Conservation (phyloP, 768 basidiomycete species). For the Pulveroboletus ravenelii region DNA sequence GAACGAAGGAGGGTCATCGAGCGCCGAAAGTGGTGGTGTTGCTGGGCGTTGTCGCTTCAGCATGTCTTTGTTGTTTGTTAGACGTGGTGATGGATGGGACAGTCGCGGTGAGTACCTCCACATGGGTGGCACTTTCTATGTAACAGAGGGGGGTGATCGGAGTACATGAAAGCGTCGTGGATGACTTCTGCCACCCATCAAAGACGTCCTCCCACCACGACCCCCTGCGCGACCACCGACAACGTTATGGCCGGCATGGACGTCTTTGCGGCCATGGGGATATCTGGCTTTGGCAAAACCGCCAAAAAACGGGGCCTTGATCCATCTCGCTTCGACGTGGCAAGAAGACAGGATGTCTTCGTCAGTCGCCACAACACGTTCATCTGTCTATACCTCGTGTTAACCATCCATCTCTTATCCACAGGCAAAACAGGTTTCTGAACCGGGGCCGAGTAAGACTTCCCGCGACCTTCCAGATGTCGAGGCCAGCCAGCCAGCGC, state of each 20-base stretch:
- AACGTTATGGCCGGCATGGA: constrained; percentile 55
- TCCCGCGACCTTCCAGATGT: constrained; percentile 14
- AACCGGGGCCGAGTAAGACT: constrained; percentile 15
- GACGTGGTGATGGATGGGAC: constrained; percentile 1
- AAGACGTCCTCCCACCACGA: neutral
- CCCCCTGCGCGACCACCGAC: constrained; percentile 2
- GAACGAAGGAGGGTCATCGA: constrained; percentile 23
- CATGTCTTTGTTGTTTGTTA: constrained; percentile 33
- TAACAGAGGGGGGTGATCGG: constrained; percentile 19
- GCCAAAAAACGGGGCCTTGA: constrained; percentile 62
- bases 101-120: neutral
- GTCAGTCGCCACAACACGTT: constrained; percentile 18
- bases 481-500: constrained; percentile 18
- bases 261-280: constrained; percentile 78
- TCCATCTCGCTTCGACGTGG: constrained; percentile 75
- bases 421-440: constrained; percentile 14
- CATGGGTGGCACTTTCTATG: neutral
- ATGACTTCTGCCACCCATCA: constrained; percentile 17
- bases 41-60: constrained; percentile 49
- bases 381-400: constrained; percentile 17
- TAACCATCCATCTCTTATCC: constrained; percentile 10
- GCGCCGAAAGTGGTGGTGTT: constrained; percentile 39
- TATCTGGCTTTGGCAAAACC: constrained; percentile 78
- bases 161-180: constrained; percentile 13
- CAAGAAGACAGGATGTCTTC: constrained; percentile 47